A percentile compares a stretch with the other conserved stretches of the same genome.
These are phyloP conservation scores for Trametes cinnabarina DNA, from an alignment of 768 basidiomycete species.

Conservation along the genomic window DNA sequence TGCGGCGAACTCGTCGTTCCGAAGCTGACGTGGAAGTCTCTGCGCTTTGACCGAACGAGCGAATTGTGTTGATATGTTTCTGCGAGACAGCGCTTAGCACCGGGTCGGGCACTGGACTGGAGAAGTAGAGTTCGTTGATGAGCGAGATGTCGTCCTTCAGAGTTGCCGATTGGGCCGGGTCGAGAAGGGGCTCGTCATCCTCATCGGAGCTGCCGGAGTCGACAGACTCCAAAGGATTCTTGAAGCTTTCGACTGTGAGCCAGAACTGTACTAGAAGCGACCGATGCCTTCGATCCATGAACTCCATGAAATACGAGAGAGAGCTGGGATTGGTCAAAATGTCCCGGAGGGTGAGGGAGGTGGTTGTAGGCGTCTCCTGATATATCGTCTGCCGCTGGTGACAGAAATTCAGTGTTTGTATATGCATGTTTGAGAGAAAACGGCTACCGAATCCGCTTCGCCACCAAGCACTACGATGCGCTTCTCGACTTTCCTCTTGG, in stretches of 20 bases:
- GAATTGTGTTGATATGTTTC: constrained; percentile 70
- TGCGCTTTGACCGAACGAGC: constrained; percentile 56
- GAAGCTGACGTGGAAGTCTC: constrained; percentile 40
- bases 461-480: constrained; percentile 80
- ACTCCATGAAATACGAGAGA: constrained; percentile 96
- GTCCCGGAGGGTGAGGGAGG: constrained; percentile 65
- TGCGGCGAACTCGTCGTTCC: constrained; percentile 62
- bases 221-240: constrained; percentile 87
- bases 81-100: constrained; percentile 62
- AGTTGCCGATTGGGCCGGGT: constrained; percentile 54
- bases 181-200: constrained; percentile 61
- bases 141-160: constrained; percentile 85
- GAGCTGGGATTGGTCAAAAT: constrained; percentile 87
- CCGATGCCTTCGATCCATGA: constrained; percentile 87
- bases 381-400: constrained; percentile 36
- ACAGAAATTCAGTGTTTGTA: not conserved
- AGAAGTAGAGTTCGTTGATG: constrained; percentile 87
- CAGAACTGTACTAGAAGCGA: constrained; percentile 93
- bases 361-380: constrained; percentile 37
- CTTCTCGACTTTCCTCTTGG: constrained; percentile 83
- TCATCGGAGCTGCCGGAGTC: constrained; percentile 57
- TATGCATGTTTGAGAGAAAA: not conserved
- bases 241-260: constrained; percentile 97
- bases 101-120: constrained; percentile 53
- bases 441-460: constrained; percentile 54